Percentiles rank a stretch among this genome's conserved stretches.
phyloP scores from a whole-genome alignment of 345 rosid species.

The Rhizophora mangle region DNA sequence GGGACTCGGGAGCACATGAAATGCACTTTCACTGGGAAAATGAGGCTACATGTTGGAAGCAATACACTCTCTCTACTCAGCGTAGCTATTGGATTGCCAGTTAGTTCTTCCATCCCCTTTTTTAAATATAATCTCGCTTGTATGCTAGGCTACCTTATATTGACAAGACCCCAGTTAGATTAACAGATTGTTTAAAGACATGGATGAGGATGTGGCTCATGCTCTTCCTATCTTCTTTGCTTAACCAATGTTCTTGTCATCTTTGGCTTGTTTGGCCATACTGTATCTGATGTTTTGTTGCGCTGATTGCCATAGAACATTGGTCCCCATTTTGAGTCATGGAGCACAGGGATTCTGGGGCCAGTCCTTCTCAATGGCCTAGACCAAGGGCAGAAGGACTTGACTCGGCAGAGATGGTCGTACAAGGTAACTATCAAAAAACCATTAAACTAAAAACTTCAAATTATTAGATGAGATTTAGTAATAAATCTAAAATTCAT shows the following conservation, averaged over 20 bases:
- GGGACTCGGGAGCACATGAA: constrained; percentile 19
- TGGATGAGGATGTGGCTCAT: too few relatives aligned
- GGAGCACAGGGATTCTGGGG: constrained; percentile 26
- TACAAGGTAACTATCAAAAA: constrained; percentile 10
- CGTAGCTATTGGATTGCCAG: constrained; percentile 32
- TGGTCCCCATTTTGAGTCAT: constrained; percentile 25
- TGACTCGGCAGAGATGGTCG: constrained; percentile 29
- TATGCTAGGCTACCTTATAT: too few relatives aligned
- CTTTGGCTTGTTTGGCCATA: not conserved
- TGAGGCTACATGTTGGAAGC: constrained; percentile 22
- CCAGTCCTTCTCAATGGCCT: constrained; percentile 28
- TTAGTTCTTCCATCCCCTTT: constrained; percentile 5
- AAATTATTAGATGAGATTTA: too few relatives aligned
- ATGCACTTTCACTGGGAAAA: constrained; percentile 20
- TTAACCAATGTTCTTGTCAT: not conserved
- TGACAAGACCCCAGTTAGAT: too few relatives aligned
- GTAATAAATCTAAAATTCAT: too few relatives aligned
- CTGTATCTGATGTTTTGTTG: not conserved
- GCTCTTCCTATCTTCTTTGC: not conserved
- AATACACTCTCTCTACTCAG: constrained; percentile 28
- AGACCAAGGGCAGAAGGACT: constrained; percentile 17
- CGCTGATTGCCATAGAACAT: constrained; percentile 11
- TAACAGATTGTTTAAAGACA: too few relatives aligned
- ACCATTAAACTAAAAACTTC: too few relatives aligned
- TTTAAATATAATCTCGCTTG: too few relatives aligned